phyloP scores from a whole-genome alignment of 139 green algal genomes.

The Marvania coccoides region DNA sequence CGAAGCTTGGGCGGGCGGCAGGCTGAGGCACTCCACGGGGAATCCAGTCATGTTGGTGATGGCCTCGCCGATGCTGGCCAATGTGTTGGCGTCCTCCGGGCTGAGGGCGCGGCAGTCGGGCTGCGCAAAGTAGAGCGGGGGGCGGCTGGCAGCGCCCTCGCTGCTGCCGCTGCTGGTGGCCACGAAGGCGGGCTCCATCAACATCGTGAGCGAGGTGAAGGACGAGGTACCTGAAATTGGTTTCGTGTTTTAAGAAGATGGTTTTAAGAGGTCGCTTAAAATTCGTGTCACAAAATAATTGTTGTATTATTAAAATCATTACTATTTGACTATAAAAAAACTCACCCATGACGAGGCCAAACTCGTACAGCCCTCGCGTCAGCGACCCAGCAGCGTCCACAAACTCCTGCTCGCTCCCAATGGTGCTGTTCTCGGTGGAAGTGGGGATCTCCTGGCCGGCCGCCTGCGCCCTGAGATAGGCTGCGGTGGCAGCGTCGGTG shows the following conservation, averaged over 20 bases:
- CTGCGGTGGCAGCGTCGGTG: conserved; percentile 13
- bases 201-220: conserved; percentile 17
- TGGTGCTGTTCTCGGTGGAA: background rate
- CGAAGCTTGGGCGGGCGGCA: conserved; percentile 1
- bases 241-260: too few relatives aligned
- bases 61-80: conserved; percentile 14
- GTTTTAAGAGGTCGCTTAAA: too few relatives aligned
- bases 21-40: conserved; percentile 32
- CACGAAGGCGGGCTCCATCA: conserved; percentile 51
- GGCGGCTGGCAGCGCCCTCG: background rate
- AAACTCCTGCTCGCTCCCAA: conserved; percentile 14
- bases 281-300: too few relatives aligned
- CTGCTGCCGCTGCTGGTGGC: background rate
- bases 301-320: too few relatives aligned
- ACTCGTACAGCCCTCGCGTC: conserved; percentile 24
- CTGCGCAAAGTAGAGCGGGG: conserved; percentile 39
- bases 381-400: conserved; percentile 20
- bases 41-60: conserved; percentile 36
- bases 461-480: conserved; percentile 17
- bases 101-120: conserved; percentile 33
- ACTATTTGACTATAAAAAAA: too few relatives aligned
- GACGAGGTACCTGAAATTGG: conserved; percentile 20
- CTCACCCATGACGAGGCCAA: conserved; percentile 35
- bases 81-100: conserved; percentile 3
- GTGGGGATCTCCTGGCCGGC: background rate